Evolutionary conservation across 2,329 filamentous ascomycete genomes (phyloP), one percentile per base, ranked within the genome.

Genomic region (Epichloe bromicola): DNA sequence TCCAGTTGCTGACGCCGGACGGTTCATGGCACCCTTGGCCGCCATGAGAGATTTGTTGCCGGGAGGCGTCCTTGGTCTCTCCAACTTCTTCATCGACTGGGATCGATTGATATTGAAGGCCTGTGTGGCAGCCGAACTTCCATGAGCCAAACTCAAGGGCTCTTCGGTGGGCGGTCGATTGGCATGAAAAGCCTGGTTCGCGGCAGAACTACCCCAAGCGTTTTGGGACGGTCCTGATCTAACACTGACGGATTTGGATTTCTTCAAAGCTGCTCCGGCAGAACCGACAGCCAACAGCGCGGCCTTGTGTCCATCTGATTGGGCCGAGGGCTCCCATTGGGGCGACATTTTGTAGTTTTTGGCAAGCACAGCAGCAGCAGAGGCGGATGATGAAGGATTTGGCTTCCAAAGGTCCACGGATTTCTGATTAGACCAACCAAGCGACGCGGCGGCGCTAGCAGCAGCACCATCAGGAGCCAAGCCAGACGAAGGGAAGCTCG

Each of bases 351-450:
- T 70, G 58, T 69, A 66, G 53, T 73, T 65, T 46, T 69, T 70
- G 51, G 70, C 69, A 20, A 73, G 56, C 43, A 65, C 60, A 17
- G 72, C 69, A n/a, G 71, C 70, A 41, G 70, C 64, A 48, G 68
- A 70, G 23, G 79, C 64, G 63, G 74, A 74, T 69, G 75, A 64
- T 3, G 65, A 75, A 43, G 74, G 74, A 55, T 80, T 74, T 17
- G 83, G 80, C 61, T 78, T 83, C 82, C 82, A 86, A 62, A 74
- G 71, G 63, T 86, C 76, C 48, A 82, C 71, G 3, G 79, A 65
- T 61, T 80, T 86, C 58, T 80, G 79, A 61, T 80, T 86, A 46
- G 79, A 74, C 73, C 87, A 86, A 48, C 87, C 87, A 44, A 91
- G 71, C 48, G 76, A 79, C 40, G 86, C 86, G 50, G 88, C 88